A percentile compares a stretch with the other conserved stretches of the same genome.
These are phyloP conservation scores for Aureobasidium leucospermi DNA, from an alignment of 2,329 filamentous ascomycete species.

Conservation along the genomic window DNA sequence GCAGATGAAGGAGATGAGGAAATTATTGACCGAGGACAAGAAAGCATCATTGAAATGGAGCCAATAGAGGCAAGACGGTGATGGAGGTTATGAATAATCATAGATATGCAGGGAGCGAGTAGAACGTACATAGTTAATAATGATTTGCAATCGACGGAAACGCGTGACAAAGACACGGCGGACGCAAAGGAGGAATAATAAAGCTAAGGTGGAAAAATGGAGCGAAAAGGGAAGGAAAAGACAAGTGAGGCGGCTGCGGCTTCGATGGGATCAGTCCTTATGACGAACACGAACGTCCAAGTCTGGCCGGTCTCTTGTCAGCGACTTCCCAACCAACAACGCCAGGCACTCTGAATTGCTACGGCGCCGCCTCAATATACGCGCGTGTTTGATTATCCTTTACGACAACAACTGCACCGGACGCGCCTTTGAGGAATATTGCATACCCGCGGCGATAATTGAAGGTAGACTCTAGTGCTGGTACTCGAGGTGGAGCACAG, in stretches of 20 bases:
- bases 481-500: constrained; percentile 4
- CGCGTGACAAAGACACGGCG: not conserved
- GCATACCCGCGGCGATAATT: not conserved
- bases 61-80: not conserved
- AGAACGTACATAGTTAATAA: not conserved
- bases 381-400: not conserved
- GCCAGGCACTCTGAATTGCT: not conserved
- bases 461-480: not conserved
- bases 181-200: not conserved
- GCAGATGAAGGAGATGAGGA: not conserved
- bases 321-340: constrained; percentile 2
- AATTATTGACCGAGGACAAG: not conserved
- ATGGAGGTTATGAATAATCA: not conserved
- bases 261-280: not conserved
- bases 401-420: not conserved
- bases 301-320: not conserved
- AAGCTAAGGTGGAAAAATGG: not conserved
- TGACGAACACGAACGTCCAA: not conserved
- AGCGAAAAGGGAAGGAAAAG: constrained; percentile 3
- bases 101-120: not conserved
- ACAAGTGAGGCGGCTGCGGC: not conserved
- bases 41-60: not conserved
- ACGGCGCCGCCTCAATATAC: not conserved
- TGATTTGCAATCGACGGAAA: not conserved
- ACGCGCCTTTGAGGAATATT: not conserved